Evolutionary conservation across 2,329 filamentous ascomycete species (phyloP).

Genomic region (Dactylellina cionopaga): DNA sequence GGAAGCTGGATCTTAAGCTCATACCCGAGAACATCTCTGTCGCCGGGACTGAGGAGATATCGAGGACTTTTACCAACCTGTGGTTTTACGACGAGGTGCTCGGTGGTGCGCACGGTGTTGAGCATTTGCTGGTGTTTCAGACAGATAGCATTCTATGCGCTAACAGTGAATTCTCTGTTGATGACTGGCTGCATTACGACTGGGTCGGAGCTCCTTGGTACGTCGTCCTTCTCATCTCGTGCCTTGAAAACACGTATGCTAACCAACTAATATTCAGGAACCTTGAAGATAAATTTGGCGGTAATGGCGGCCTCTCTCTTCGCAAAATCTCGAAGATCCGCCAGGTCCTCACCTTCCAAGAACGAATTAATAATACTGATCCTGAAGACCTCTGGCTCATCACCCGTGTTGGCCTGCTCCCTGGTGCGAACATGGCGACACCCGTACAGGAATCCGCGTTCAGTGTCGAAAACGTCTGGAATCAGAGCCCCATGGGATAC

Average conservation of each 20-base stretch:
- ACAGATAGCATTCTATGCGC: conserved; percentile 69
- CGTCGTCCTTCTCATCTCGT: not conserved
- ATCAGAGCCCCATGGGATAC: conserved; percentile 68
- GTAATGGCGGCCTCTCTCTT: conserved; percentile 68
- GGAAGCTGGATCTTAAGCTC: conserved; percentile 63
- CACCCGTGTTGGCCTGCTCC: conserved; percentile 66
- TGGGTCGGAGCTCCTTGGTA: conserved; percentile 68
- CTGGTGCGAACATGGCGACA: conserved; percentile 66
- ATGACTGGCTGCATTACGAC: conserved; percentile 67
- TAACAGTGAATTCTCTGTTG: conserved; percentile 64
- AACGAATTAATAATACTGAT: conserved; percentile 61
- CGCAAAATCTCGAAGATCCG: conserved; percentile 67
- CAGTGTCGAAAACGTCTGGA: conserved; percentile 65
- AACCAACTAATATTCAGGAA: conserved; percentile 8
- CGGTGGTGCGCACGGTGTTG: conserved; percentile 31
- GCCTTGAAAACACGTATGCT: not conserved
- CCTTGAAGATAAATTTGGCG: conserved; percentile 62
- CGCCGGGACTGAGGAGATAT: conserved; percentile 66
- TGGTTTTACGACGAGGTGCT: conserved; percentile 63
- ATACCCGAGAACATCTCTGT: conserved; percentile 68
- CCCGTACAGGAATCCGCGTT: conserved; percentile 65
- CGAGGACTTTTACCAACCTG: conserved; percentile 66
- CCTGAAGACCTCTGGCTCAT: conserved; percentile 69
- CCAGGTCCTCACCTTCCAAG: conserved; percentile 62
- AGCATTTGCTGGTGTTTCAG: conserved; percentile 66